These are phyloP conservation scores for Epichloe baconii DNA, from an alignment of 2,329 filamentous ascomycete species.

Conservation along the genomic window DNA sequence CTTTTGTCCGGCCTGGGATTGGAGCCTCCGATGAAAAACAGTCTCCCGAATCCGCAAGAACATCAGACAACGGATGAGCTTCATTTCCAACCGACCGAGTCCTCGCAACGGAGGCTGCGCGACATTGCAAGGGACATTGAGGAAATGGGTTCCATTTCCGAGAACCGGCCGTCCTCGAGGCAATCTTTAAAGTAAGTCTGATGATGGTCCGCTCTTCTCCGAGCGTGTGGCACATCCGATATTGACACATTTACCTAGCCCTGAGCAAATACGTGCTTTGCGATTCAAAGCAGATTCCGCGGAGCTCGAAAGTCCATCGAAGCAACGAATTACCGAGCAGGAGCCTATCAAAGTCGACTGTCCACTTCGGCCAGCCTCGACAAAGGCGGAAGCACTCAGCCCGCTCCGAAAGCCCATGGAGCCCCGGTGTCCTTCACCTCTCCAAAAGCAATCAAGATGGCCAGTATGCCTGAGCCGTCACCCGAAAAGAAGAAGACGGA, in stretches of 20 bases:
- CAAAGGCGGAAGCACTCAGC: conserved; percentile 9
- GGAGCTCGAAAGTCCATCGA: conserved; percentile 52
- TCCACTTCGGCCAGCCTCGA: conserved; percentile 18
- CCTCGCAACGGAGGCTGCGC: conserved; percentile 42
- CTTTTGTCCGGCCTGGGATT: conserved; percentile 53
- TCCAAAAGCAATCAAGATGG: conserved; percentile 12
- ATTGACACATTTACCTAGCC: conserved; percentile 24
- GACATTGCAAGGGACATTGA: conserved; percentile 43
- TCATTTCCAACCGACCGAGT: conserved; percentile 27
- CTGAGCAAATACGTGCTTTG: conserved; percentile 50
- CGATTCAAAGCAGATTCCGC: conserved; percentile 44
- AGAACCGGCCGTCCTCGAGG: conserved; percentile 55
- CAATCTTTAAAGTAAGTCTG: conserved; percentile 50
- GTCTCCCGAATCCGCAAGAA: conserved; percentile 26
- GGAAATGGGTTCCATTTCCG: conserved; percentile 43
- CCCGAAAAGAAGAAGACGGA: conserved; percentile 16
- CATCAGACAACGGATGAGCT: conserved; percentile 27
- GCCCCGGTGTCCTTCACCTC: conserved; percentile 20
- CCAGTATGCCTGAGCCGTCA: conserved; percentile 9
- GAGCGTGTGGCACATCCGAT: not conserved
- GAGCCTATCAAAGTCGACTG: conserved; percentile 42
- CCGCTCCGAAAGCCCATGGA: conserved; percentile 15
- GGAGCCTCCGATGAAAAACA: conserved; percentile 42
- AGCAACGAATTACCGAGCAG: conserved; percentile 45
- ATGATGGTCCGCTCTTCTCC: conserved; percentile 2